phyloP scores from a whole-genome alignment of 2,329 filamentous ascomycete species.

The Beauveria sp. region DNA sequence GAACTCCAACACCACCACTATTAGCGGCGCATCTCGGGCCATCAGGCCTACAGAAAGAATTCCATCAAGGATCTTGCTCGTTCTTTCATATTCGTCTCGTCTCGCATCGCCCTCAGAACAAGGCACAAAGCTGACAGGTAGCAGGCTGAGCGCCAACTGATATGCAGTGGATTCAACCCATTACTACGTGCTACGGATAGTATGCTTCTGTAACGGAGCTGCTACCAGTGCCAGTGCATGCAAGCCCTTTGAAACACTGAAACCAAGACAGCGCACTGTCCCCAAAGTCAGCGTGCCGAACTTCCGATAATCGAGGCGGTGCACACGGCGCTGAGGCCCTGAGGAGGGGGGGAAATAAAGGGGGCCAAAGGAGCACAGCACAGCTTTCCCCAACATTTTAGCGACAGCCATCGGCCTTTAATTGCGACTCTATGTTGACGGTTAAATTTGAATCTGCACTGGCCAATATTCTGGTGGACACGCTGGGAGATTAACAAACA shows the following conservation, averaged over 20 bases:
- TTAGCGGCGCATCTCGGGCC: not conserved
- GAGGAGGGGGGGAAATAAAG: no score
- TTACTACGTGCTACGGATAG: not conserved
- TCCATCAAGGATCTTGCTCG: not conserved
- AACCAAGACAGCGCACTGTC: not conserved
- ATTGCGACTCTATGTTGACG: not conserved
- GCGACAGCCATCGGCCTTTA: not conserved
- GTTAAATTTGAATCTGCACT: no score
- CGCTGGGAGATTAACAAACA: not conserved
- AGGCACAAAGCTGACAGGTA: not conserved
- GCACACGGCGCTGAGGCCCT: not conserved
- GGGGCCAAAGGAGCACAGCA: not conserved
- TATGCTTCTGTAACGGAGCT: not conserved
- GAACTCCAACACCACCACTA: not conserved
- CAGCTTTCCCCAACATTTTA: not conserved
- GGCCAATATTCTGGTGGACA: not conserved
- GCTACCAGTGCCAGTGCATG: not conserved
- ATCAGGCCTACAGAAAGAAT: no score
- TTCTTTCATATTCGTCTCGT: not conserved
- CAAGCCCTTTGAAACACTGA: not conserved
- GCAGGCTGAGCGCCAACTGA: not conserved
- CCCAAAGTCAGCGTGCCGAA: not conserved
- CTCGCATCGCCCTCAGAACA: not conserved
- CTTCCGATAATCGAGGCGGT: constrained; percentile 2
- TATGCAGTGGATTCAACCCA: not conserved